These are phyloP conservation scores for Tanacetum coccineum DNA, from an alignment of 129 eudicot species.

Conservation along the genomic window DNA sequence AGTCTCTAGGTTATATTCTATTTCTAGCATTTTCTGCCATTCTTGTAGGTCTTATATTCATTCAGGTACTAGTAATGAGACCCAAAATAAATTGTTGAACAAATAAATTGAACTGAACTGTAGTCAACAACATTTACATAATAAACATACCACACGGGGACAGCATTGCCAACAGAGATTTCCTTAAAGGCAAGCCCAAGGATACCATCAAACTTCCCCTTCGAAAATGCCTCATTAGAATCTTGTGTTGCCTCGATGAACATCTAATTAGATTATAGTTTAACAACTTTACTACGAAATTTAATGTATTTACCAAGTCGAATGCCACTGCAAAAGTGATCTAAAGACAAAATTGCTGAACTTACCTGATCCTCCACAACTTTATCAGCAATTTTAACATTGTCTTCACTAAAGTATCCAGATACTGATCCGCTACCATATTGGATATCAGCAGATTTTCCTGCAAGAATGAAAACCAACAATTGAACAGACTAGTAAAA, in stretches of 20 bases:
- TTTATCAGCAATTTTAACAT: slow-evolving; percentile 38
- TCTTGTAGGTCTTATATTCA: too few relatives aligned
- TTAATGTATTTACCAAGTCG: not conserved
- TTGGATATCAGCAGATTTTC: slow-evolving; percentile 58
- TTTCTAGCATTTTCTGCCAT: too few relatives aligned
- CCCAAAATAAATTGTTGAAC: too few relatives aligned
- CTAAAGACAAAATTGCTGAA: slow-evolving; percentile 1
- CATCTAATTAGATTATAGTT: slow-evolving; percentile 27
- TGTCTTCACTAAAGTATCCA: slow-evolving; percentile 68
- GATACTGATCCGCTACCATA: slow-evolving; percentile 57
- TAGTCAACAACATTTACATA: not conserved
- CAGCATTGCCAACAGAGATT: slow-evolving; percentile 36
- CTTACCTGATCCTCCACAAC: slow-evolving; percentile 53
- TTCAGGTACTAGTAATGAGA: too few relatives aligned
- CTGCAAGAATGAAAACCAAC: slow-evolving; percentile 29
- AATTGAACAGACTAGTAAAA: not conserved
- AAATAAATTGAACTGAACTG: not conserved
- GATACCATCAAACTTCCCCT: slow-evolving; percentile 61
- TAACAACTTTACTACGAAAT: not conserved
- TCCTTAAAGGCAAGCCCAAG: slow-evolving; percentile 71
- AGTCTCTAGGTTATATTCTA: too few relatives aligned
- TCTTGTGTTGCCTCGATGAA: slow-evolving; percentile 58
- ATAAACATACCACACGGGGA: slow-evolving; percentile 52
- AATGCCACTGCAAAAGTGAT: not conserved
- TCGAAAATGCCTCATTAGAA: slow-evolving; percentile 38